These are phyloP conservation scores for Sporothrix brasiliensis DNA, from an alignment of 2,329 filamentous ascomycete genomes.

Conservation along the genomic window DNA sequence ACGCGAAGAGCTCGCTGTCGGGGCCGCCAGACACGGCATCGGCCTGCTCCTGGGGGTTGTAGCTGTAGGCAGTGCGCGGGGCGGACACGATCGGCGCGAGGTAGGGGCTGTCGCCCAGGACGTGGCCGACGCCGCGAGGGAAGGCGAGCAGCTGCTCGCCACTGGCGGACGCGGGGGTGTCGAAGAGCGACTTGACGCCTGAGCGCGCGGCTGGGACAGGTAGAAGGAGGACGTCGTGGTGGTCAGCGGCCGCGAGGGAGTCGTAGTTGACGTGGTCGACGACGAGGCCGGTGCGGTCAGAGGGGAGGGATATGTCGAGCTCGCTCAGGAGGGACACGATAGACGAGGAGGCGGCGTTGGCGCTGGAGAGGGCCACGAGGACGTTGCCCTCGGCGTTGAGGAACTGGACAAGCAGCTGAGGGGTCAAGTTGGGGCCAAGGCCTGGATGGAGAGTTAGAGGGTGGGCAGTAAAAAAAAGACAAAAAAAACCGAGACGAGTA, in stretches of 20 bases:
- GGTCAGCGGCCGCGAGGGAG: conserved; percentile 70
- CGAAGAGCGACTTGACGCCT: conserved; percentile 78
- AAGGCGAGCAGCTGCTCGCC: conserved; percentile 69
- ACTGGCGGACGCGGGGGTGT: conserved; percentile 49
- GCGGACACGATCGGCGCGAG: conserved; percentile 81
- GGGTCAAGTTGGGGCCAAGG: conserved; percentile 84
- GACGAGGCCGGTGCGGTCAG: conserved; percentile 80
- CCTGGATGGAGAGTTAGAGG: conserved; percentile 51
- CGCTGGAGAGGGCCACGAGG: conserved; percentile 78
- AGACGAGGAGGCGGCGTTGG: conserved; percentile 68
- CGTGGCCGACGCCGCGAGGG: conserved; percentile 78
- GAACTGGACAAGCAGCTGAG: conserved; percentile 85
- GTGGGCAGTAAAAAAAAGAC: background rate
- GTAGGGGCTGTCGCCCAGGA: conserved; percentile 75
- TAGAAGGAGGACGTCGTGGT: conserved; percentile 85
- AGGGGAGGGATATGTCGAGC: conserved; percentile 84
- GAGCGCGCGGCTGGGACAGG: conserved; percentile 67
- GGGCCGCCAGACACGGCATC: conserved; percentile 75
- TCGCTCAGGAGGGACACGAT: conserved; percentile 80
- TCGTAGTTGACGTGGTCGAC: conserved; percentile 98
- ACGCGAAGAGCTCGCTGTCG: conserved; percentile 70
- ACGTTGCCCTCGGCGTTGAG: conserved; percentile 89
- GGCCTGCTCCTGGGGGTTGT: conserved; percentile 86
- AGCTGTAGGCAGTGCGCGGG: conserved; percentile 83
- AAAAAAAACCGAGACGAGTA: background rate